Base-by-base conservation (phyloP, 2,329 filamentous ascomycete genomes). In the Fusarium begoniae region DNA sequence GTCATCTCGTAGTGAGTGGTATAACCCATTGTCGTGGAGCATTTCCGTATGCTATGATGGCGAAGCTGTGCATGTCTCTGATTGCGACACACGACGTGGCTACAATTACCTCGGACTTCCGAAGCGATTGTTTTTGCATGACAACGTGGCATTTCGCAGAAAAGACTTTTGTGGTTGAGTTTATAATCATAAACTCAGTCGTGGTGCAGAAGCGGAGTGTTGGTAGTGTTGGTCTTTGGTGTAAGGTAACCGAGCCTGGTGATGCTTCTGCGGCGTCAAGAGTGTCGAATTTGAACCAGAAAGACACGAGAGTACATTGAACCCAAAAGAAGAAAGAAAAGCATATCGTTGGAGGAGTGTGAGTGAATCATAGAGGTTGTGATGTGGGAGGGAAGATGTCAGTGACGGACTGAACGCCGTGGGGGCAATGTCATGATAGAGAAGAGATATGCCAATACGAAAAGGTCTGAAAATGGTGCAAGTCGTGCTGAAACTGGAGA, bases 351-450 rank as follows among this genome's bases (percentile, higher is more conserved):
- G 9, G 15, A 20, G 20, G 17, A 14, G 13, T 5, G 18, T 18
- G 24, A 24, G 57, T 69, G 66, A 69, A 57, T 57, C 58, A 64
- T n/a, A 47, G 26, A 51, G 44, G 11, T 15, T 41, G 45, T 15
- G 28, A 41, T 22, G 32, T 38, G 40, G n/a, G 37, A 56, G 38
- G 43, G 44, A 26, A 45, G 44, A 63, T 28, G 22, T 24, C 26
- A 15, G 38, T 56, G 50, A 45, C n/a, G 30, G 15, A 8, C 28
- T 64, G 35, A 57, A 69, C 15, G 28, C 28, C 22, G 8, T 13
- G 15, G 41, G 50, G 20, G 10, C 32, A 41, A 53, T 54, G 24
- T 17, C 50, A 64, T 35, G 24, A 20, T 32, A 28, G 44, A 30
- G 57, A 62, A 22, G 17, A 48, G 15, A 53, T 10, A 35, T 35